Percentiles rank a stretch among this genome's conserved stretches.
phyloP scores from a whole-genome alignment of 2,329 filamentous ascomycete genomes.

The Diaporthe aspalathi region DNA sequence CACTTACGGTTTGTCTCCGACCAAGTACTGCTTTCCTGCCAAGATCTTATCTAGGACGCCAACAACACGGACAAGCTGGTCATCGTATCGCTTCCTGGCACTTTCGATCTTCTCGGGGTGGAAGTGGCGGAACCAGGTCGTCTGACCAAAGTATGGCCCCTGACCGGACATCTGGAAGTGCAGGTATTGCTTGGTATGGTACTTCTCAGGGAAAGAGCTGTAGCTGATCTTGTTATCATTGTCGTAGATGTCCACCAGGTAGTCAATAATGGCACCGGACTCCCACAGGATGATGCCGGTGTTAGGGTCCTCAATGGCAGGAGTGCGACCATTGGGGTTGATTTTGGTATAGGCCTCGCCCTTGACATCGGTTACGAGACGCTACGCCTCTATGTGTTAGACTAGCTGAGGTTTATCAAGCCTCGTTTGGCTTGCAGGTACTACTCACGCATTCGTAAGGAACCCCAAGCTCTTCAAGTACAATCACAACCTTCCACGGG shows the following conservation, averaged over 20 bases:
- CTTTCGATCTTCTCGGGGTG: slow-evolving; percentile 13
- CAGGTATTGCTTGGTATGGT: slow-evolving; percentile 51
- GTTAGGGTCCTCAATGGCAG: slow-evolving; percentile 51
- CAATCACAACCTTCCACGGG: slow-evolving; percentile 48
- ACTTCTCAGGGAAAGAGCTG: slow-evolving; percentile 52
- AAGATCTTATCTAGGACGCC: slow-evolving; percentile 21
- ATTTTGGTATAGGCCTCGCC: slow-evolving; percentile 17
- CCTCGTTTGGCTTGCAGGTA: slow-evolving; percentile 6
- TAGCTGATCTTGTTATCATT: slow-evolving; percentile 54
- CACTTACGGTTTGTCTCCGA: slow-evolving; percentile 23
- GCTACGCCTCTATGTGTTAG: background rate
- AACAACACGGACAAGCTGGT: slow-evolving; percentile 20
- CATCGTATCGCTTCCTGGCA: background rate
- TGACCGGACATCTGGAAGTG: slow-evolving; percentile 56
- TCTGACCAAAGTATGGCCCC: slow-evolving; percentile 58
- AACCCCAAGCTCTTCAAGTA: slow-evolving; percentile 48
- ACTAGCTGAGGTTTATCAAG: background rate
- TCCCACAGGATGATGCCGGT: slow-evolving; percentile 61
- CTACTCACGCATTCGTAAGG: slow-evolving; percentile 45
- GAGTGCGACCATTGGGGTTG: slow-evolving; percentile 36
- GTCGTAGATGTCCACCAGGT: slow-evolving; percentile 60
- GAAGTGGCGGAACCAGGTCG: slow-evolving; percentile 51
- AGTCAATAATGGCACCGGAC: slow-evolving; percentile 61
- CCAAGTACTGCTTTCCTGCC: slow-evolving; percentile 21
- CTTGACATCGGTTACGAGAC: slow-evolving; percentile 27